Evolutionary conservation across 2,329 filamentous ascomycete species (phyloP), one percentile per base, ranked within the genome.

Genomic region (Pseudocercospora vitis): DNA sequence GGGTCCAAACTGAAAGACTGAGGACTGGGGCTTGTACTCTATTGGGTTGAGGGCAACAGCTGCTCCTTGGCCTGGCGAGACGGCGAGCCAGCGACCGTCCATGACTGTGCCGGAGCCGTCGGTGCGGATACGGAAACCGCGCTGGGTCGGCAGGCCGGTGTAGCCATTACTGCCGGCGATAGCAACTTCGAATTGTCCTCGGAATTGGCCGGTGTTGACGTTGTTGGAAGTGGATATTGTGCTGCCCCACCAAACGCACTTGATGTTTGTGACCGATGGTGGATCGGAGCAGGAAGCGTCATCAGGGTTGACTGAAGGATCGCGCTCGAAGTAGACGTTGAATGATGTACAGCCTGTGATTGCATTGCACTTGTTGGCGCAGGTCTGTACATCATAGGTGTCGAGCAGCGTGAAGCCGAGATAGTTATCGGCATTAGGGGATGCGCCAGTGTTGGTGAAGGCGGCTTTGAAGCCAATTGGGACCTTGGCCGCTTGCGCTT

Each of bases 101-200:
- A 56, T 56, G 12, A 44, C 33, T 18, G 48, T 52, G 24, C 39
- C 29, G 19, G 31, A 42, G 21, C 49, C 44, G 21, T 35, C 53
- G 14, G 53, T 49, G 16, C 51, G 40, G 31, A 37, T 52, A 52
- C 56, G 44, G 37, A 53, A 44, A 29, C 46, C 40, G 26, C 39
- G 14, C 29, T 47, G 32, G 35, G 40, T 47, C 31, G 50, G 45
- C 26, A 56, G 32, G 33, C 53, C 40, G 37, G 24, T 32, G 35
- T 32, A 50, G 19, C 50, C 74, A 48, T 76, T 75, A 24, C 69
- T 73, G 16, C 71, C 74, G 14, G 73, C 67, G 48, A 76, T 73
- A 32, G 70, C 67, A 33, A 76, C 70, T 11, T 68, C 60, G 68
- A 76, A 68, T 8, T 61, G 24, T 23, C 56, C 59, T 12, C 70